Conservation (phyloP, 805 yeast species). For the Ogataea methylovora region DNA sequence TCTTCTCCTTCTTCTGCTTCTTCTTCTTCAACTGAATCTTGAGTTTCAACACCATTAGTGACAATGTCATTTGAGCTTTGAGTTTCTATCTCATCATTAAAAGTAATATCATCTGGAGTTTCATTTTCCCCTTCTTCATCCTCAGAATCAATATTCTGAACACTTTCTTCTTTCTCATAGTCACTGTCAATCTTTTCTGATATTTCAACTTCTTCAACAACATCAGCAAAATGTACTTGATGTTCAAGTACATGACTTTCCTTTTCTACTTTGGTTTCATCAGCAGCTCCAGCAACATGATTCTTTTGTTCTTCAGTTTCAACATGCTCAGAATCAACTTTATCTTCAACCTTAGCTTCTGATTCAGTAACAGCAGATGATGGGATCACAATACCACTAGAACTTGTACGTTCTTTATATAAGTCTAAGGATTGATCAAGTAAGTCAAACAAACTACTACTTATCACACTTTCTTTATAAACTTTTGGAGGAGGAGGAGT, state of each 20-base stretch:
- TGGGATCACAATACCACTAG: too few relatives aligned
- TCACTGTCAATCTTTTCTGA: too few relatives aligned
- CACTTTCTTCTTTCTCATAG: too few relatives aligned
- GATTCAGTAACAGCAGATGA: too few relatives aligned
- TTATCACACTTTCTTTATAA: background rate
- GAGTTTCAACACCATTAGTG: too few relatives aligned
- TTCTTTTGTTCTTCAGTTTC: background rate
- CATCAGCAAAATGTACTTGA: too few relatives aligned
- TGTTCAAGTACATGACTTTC: too few relatives aligned
- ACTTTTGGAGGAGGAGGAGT: constrained; percentile 2
- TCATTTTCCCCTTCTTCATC: background rate
- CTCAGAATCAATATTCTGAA: background rate
- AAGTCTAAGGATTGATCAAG: background rate
- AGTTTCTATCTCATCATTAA: too few relatives aligned
- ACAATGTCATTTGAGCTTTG: too few relatives aligned
- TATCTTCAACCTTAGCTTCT: background rate
- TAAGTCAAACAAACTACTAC: background rate
- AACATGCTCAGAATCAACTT: background rate
- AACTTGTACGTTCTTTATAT: too few relatives aligned
- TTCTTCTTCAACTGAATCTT: constrained; percentile 3
- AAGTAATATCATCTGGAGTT: background rate
- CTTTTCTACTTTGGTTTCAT: too few relatives aligned
- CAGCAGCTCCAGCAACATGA: background rate
- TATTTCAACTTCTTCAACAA: too few relatives aligned
- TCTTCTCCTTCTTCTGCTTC: constrained; percentile 12